These are phyloP conservation scores for Scheffersomyces lignosus DNA, from an alignment of 805 yeast genomes.

Conservation along the genomic window DNA sequence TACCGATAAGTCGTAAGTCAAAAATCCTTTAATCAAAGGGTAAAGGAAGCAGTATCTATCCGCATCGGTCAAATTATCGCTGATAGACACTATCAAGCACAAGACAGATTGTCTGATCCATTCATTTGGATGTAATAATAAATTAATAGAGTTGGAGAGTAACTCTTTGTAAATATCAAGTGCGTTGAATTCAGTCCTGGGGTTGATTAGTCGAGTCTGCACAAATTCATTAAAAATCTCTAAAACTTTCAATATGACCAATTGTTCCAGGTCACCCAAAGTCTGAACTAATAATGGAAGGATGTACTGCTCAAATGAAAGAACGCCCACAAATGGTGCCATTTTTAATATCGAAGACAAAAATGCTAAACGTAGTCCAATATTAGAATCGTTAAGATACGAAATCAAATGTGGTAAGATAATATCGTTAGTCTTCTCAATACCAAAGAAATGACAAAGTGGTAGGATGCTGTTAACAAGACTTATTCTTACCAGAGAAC, in stretches of 20 bases:
- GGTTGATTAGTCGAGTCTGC: slow-evolving; percentile 31
- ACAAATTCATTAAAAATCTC: slow-evolving; percentile 37
- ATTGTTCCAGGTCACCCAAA: slow-evolving; percentile 78
- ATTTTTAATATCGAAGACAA: slow-evolving; percentile 70
- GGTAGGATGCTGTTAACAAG: slow-evolving; percentile 72
- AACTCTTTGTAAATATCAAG: slow-evolving; percentile 39
- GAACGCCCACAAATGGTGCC: slow-evolving; percentile 77
- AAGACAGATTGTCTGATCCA: slow-evolving; percentile 76
- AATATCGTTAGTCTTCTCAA: slow-evolving; percentile 84
- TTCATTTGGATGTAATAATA: slow-evolving; percentile 81
- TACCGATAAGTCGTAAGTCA: slow-evolving; percentile 73
- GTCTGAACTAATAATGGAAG: slow-evolving; percentile 84
- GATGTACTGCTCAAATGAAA: slow-evolving; percentile 83
- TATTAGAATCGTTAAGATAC: slow-evolving; percentile 77
- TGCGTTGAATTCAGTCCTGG: slow-evolving; percentile 36
- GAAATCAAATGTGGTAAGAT: slow-evolving; percentile 89
- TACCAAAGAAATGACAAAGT: slow-evolving; percentile 78
- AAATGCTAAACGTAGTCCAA: slow-evolving; percentile 66
- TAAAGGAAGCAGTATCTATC: slow-evolving; percentile 81
- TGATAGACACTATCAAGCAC: slow-evolving; percentile 59
- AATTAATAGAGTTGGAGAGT: slow-evolving; percentile 40
- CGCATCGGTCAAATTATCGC: slow-evolving; percentile 64
- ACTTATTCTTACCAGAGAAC: slow-evolving; percentile 65
- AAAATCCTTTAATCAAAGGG: slow-evolving; percentile 74
- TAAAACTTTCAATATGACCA: slow-evolving; percentile 71